Conservation (phyloP, 2,329 filamentous ascomycete genomes). For the Helotiales sp. region DNA sequence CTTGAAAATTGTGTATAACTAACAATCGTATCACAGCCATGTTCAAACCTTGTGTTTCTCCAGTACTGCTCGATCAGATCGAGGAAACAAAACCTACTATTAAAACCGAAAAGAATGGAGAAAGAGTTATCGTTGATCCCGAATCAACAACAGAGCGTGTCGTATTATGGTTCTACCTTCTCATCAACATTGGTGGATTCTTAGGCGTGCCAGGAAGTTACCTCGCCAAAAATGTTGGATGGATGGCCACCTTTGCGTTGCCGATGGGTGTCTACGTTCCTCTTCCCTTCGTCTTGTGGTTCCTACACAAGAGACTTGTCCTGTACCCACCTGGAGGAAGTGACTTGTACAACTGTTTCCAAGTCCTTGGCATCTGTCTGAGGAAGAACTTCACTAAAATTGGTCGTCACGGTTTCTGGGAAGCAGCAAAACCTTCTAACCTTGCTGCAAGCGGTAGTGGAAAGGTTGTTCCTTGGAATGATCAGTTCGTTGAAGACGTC, state of each 20-base stretch:
- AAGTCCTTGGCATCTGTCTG: conserved; percentile 42
- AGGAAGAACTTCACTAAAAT: conserved; percentile 65
- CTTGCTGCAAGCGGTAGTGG: conserved; percentile 57
- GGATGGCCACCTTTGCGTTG: conserved; percentile 46
- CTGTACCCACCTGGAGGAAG: conserved; percentile 47
- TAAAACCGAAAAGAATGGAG: conserved; percentile 51
- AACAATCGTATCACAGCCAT: conserved; percentile 53
- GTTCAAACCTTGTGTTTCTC: conserved; percentile 71
- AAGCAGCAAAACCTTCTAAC: conserved; percentile 65
- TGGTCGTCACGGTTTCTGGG: conserved; percentile 60
- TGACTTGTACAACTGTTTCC: conserved; percentile 46
- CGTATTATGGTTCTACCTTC: conserved; percentile 58
- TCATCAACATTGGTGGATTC: conserved; percentile 65
- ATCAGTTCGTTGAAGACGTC: conserved; percentile 78
- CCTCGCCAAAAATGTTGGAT: conserved; percentile 48
- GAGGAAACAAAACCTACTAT: conserved; percentile 41
- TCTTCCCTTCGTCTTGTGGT: conserved; percentile 52
- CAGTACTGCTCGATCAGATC: conserved; percentile 61
- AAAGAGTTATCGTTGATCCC: conserved; percentile 61
- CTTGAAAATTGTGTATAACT: conserved; percentile 44
- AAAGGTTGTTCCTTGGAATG: conserved; percentile 75
- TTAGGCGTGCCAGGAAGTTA: conserved; percentile 46
- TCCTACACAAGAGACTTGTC: conserved; percentile 42
- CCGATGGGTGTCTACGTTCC: conserved; percentile 61
- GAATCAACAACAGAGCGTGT: conserved; percentile 53